Evolutionary conservation across 441 rosid species (phyloP).

Genomic region (Theobroma grandiflorum): DNA sequence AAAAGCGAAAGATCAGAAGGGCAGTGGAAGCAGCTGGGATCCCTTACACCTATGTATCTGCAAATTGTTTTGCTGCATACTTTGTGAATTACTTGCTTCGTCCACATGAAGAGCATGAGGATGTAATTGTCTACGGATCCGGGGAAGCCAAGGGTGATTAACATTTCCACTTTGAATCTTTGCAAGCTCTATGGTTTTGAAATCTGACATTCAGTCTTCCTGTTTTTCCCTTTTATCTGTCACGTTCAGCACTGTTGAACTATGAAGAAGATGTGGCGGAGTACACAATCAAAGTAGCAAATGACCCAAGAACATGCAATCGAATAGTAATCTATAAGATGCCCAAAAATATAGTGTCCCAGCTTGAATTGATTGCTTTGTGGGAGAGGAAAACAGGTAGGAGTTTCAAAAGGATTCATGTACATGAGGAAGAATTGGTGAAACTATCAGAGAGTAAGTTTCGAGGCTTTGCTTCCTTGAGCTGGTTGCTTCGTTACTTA

Average conservation of each 20-base stretch:
- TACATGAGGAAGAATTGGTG: slow-evolving; percentile 42
- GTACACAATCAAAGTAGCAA: slow-evolving; percentile 45
- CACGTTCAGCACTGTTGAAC: slow-evolving; percentile 39
- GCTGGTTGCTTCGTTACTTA: not conserved
- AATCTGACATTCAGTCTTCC: not conserved
- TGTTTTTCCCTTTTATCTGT: not conserved
- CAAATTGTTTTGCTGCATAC: slow-evolving; percentile 44
- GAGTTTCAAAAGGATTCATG: slow-evolving; percentile 34
- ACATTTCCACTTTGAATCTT: not conserved
- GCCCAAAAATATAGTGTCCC: slow-evolving; percentile 38
- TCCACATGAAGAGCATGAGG: slow-evolving; percentile 27
- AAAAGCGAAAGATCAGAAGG: slow-evolving; percentile 50
- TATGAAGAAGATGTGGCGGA: slow-evolving; percentile 45
- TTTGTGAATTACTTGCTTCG: slow-evolving; percentile 47
- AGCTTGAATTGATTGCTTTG: slow-evolving; percentile 42
- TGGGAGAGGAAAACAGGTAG: slow-evolving; percentile 51
- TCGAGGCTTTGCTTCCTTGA: not conserved
- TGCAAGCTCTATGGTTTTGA: not conserved
- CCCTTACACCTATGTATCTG: slow-evolving; percentile 46
- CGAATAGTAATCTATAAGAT: slow-evolving; percentile 36
- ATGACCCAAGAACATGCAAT: slow-evolving; percentile 43
- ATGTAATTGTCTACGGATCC: slow-evolving; percentile 36
- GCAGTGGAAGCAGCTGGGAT: slow-evolving; percentile 42
- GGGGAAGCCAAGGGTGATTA: slow-evolving; percentile 43
- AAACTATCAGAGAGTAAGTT: slow-evolving; percentile 32